Evolutionary conservation across 2,329 filamentous ascomycete species (phyloP).

Genomic region (Berkeleyomyces basicola): DNA sequence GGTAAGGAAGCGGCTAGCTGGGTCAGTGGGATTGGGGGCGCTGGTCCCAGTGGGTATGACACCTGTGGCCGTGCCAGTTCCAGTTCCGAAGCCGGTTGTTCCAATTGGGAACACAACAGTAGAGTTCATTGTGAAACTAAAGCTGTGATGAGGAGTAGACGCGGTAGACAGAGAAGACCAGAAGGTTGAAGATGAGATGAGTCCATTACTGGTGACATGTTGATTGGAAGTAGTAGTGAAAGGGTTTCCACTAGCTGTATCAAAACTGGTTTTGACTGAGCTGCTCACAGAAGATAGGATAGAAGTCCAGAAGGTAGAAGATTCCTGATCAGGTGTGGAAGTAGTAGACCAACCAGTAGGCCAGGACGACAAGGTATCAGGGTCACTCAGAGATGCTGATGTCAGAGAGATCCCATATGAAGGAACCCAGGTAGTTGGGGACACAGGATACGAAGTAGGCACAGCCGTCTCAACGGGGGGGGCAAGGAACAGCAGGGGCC

Average conservation of each 20-base stretch:
- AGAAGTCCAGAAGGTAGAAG: neutral
- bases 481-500: slow-evolving; percentile 2
- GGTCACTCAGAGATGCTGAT: neutral
- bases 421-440: neutral
- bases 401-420: neutral
- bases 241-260: neutral
- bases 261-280: neutral
- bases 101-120: neutral
- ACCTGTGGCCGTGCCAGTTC: neutral
- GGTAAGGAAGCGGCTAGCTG: neutral
- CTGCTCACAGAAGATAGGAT: neutral
- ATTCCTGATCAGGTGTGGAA: neutral
- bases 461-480: neutral
- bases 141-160: neutral
- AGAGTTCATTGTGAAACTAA: neutral
- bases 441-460: neutral
- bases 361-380: neutral
- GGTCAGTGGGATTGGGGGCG: neutral
- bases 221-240: neutral
- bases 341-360: neutral
- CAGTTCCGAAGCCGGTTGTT: neutral
- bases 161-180: neutral
- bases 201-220: neutral
- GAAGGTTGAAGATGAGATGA: neutral
- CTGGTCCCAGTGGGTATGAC: neutral